These are phyloP conservation scores for Leavenworthia alabamica DNA, from an alignment of 345 rosid species.

Conservation along the genomic window DNA sequence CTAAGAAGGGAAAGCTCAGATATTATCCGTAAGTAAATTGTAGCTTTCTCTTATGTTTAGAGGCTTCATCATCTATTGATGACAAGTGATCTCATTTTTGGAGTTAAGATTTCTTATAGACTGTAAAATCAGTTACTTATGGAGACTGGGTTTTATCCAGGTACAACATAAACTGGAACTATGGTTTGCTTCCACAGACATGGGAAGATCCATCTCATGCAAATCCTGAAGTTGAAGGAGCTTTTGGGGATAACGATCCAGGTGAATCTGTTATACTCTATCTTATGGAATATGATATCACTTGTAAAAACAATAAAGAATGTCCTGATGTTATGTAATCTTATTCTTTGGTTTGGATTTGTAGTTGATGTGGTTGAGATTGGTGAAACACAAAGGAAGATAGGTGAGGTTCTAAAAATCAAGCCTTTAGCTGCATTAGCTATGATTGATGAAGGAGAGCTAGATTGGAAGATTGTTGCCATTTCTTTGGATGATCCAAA, in stretches of 20 bases:
- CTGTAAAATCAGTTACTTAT: neutral
- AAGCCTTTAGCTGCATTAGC: conserved; percentile 90
- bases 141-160: conserved; percentile 28
- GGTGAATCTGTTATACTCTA: conserved; percentile 31
- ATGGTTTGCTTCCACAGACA: conserved; percentile 96
- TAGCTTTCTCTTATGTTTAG: neutral
- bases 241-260: conserved; percentile 93
- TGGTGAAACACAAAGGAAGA: conserved; percentile 58
- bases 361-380: conserved; percentile 96
- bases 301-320: neutral
- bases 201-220: conserved; percentile 96
- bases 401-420: conserved; percentile 69
- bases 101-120: neutral
- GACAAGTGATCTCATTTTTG: neutral
- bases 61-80: conserved; percentile 1
- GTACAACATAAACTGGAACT: conserved; percentile 93
- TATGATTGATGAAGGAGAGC: conserved; percentile 98
- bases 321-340: neutral
- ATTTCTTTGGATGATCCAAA: conserved; percentile 90
- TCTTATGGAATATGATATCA: neutral
- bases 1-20: conserved; percentile 36
- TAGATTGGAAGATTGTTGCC: conserved; percentile 96
- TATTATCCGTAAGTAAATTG: conserved; percentile 29
- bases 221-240: conserved; percentile 81
- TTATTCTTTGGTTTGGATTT: neutral